phyloP scores from a whole-genome alignment of 2,329 filamentous ascomycete species.

The Aureobasidium sp. region DNA sequence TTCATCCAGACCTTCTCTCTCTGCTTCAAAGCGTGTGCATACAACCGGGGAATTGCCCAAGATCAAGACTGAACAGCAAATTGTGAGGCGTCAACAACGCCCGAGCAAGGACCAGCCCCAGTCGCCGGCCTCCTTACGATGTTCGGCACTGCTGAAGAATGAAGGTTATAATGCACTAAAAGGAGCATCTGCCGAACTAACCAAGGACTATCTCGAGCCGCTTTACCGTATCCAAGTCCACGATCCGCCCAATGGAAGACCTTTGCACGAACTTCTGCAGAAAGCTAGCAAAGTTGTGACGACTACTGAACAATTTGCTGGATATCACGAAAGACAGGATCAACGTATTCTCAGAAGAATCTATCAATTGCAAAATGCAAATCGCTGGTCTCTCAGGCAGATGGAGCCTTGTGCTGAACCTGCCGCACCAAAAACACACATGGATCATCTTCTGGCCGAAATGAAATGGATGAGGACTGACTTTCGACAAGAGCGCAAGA shows the following conservation, averaged over 20 bases:
- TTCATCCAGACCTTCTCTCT: constrained; percentile 32
- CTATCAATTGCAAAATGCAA: constrained; percentile 82
- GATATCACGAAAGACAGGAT: constrained; percentile 78
- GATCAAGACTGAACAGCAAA: background rate
- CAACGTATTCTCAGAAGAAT: constrained; percentile 80
- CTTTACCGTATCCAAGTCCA: constrained; percentile 53
- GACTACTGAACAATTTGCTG: constrained; percentile 75
- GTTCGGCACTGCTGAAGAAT: constrained; percentile 3
- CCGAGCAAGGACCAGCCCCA: background rate
- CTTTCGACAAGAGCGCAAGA: constrained; percentile 87
- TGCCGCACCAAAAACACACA: constrained; percentile 66
- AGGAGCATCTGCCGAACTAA: constrained; percentile 41
- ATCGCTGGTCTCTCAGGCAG: constrained; percentile 89
- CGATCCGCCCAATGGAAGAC: constrained; percentile 48
- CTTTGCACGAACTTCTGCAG: constrained; percentile 64
- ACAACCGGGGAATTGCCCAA: background rate
- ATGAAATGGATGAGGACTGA: constrained; percentile 98
- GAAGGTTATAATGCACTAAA: constrained; percentile 39
- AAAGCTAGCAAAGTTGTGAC: constrained; percentile 85
- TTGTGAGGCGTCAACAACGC: background rate
- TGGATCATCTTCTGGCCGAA: constrained; percentile 80
- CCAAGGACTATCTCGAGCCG: constrained; percentile 55
- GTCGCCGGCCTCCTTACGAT: background rate
- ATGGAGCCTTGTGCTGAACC: constrained; percentile 80
- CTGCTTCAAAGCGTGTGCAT: background rate